Evolutionary conservation across 768 basidiomycete genomes (phyloP).

Genomic region (Lactarius deliciosus): DNA sequence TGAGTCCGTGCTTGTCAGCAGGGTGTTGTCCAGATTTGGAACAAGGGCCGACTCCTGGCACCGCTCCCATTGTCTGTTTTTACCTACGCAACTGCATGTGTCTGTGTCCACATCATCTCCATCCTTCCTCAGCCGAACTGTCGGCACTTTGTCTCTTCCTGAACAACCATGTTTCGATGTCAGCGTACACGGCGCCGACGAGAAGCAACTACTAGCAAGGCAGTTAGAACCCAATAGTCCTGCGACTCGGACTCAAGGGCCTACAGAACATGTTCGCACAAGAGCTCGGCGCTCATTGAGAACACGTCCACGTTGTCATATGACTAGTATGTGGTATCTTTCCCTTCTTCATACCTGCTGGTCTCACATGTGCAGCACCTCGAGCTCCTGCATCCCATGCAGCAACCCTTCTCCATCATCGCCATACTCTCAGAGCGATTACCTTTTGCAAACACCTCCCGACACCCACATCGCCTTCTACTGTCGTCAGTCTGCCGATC

Average conservation of each 20-base stretch:
- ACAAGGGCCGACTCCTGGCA: neutral
- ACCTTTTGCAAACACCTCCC: slow-evolving; percentile 77
- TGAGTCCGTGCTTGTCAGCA: too few species aligned
- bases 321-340: slow-evolving; percentile 70
- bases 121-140: neutral
- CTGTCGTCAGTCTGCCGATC: slow-evolving; percentile 50
- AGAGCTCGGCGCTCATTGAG: slow-evolving; percentile 48
- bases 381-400: slow-evolving; percentile 83
- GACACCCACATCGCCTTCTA: slow-evolving; percentile 89
- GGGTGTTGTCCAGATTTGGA: too few species aligned
- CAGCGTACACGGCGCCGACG: neutral
- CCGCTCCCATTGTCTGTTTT: too few species aligned
- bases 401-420: slow-evolving; percentile 87
- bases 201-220: too few species aligned
- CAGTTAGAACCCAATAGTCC: slow-evolving; percentile 41
- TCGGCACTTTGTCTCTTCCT: neutral
- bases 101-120: neutral
- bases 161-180: neutral
- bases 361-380: slow-evolving; percentile 42
- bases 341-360: neutral
- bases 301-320: too few species aligned
- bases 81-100: too few species aligned
- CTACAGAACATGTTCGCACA: slow-evolving; percentile 88
- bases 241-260: slow-evolving; percentile 74
- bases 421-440: slow-evolving; percentile 81